Evolutionary conservation across 805 yeast species (phyloP).

Genomic region (Teunomyces lycoperdinae): DNA sequence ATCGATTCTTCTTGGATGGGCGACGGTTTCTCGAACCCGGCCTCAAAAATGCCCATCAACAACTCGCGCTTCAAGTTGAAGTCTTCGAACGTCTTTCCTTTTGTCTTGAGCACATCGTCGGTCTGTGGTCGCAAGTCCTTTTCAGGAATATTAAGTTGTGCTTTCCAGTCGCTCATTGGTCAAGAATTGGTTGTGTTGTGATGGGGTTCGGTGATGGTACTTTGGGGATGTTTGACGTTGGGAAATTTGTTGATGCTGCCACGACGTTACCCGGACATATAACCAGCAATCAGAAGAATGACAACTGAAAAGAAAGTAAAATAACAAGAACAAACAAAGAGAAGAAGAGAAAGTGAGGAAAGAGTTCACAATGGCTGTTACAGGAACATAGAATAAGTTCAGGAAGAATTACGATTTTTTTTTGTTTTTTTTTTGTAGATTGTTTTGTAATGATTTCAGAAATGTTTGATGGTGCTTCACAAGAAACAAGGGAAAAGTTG

Average conservation of each 20-base stretch:
- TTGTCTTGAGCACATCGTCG: slow-evolving; percentile 89
- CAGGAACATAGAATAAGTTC: too few species aligned
- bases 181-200: neutral
- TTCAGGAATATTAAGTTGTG: slow-evolving; percentile 66
- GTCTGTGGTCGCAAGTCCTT: slow-evolving; percentile 96
- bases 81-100: slow-evolving; percentile 89
- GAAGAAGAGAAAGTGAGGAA: too few species aligned
- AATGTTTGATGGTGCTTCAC: too few species aligned
- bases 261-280: slow-evolving; percentile 1
- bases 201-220: neutral
- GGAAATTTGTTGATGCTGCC: neutral
- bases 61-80: slow-evolving; percentile 88
- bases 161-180: slow-evolving; percentile 55
- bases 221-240: slow-evolving; percentile 2
- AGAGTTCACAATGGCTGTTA: too few species aligned
- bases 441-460: too few species aligned
- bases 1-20: slow-evolving; percentile 98
- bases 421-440: too few species aligned
- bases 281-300: neutral
- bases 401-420: too few species aligned
- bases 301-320: neutral
- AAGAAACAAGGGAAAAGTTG: too few species aligned
- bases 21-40: slow-evolving; percentile 96
- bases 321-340: neutral
- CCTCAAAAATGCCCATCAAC: slow-evolving; percentile 97